Evolutionary conservation across 306 rosid genomes (phyloP), one percentile per base, ranked within the genome.

Genomic region (Vigna nakashimae): DNA sequence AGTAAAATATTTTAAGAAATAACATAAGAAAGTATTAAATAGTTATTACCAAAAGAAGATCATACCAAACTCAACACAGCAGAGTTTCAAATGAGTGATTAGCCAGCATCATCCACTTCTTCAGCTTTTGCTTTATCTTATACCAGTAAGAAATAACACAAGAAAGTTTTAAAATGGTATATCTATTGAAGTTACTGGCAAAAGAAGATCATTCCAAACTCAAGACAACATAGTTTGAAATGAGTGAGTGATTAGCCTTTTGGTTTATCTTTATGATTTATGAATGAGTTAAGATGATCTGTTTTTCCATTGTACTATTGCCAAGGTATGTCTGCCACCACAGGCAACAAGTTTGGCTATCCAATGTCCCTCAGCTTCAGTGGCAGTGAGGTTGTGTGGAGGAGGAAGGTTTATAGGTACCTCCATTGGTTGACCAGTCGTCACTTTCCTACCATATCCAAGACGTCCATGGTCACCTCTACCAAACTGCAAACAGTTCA

Each of bases 381-480:
- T 50, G 24, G 32, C 88, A 20, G 67, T 40, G 49, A 24, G 40
- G 76, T 68, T 73, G 38, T 58, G 65, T 6, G 96, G 93, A 16
- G 92, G 80, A 38, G 90, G 84, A 34, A 92, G 80, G 71, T 76
- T 74, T 59, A 96, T 88, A 57, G 99, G 96, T 46, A 92, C 98
- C 84, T 96, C 98, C 87, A 90, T 80, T 60, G 99, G 99, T 50
- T 96, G 98, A 68, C 99, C 99, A 0, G 96, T 96, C 10, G 99
- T 92, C 16, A 88, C 91, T 86, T 96, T 96, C 84, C 98, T 85
- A 75, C 99, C 99, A 74, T 90, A 91, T 71, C 99, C 99, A 45
- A 96, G 99, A 17, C 99, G 94, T 14, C 99, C 99, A 72, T 96
- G 99, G 82, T 96, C 99, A 30, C 98, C 98, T 65, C 99, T 82